These are phyloP conservation scores for Elsinoe necatrix DNA, from an alignment of 2,329 filamentous ascomycete species.

Conservation along the genomic window DNA sequence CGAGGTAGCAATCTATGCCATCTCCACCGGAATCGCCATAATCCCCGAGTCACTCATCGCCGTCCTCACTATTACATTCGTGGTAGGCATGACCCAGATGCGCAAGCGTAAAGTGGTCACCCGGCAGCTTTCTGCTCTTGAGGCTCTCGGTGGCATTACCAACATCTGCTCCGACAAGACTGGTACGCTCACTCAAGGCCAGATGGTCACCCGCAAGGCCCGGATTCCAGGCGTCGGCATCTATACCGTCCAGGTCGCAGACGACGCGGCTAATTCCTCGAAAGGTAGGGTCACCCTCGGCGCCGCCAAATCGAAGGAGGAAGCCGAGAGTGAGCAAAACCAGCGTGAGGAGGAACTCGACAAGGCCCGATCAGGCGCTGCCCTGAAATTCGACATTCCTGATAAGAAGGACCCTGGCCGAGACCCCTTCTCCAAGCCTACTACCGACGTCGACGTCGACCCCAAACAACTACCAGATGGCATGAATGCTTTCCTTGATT, in stretches of 20 bases:
- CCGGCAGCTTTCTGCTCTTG: slow-evolving; percentile 55
- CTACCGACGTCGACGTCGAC: slow-evolving; percentile 10
- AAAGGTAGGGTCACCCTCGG: slow-evolving; percentile 47
- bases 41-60: slow-evolving; percentile 51
- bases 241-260: slow-evolving; percentile 48
- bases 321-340: slow-evolving; percentile 2
- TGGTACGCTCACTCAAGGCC: slow-evolving; percentile 46
- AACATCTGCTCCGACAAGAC: slow-evolving; percentile 66
- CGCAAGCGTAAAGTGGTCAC: slow-evolving; percentile 55
- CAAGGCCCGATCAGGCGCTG: slow-evolving; percentile 5
- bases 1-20: slow-evolving; percentile 42
- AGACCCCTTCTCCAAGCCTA: background rate
- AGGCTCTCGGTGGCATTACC: slow-evolving; percentile 55
- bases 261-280: slow-evolving; percentile 50
- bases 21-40: slow-evolving; percentile 40
- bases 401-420: slow-evolving; percentile 9
- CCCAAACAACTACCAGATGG: slow-evolving; percentile 10
- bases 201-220: slow-evolving; percentile 54
- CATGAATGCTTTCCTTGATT: slow-evolving; percentile 45
- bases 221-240: slow-evolving; percentile 52
- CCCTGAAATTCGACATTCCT: slow-evolving; percentile 8
- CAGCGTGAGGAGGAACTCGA: slow-evolving; percentile 7
- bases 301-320: slow-evolving; percentile 2
- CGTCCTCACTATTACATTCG: slow-evolving; percentile 60
- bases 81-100: slow-evolving; percentile 55